phyloP scores from a whole-genome alignment of 2,329 filamentous ascomycete genomes.

The Immersiporthe knoxdaviesiana region DNA sequence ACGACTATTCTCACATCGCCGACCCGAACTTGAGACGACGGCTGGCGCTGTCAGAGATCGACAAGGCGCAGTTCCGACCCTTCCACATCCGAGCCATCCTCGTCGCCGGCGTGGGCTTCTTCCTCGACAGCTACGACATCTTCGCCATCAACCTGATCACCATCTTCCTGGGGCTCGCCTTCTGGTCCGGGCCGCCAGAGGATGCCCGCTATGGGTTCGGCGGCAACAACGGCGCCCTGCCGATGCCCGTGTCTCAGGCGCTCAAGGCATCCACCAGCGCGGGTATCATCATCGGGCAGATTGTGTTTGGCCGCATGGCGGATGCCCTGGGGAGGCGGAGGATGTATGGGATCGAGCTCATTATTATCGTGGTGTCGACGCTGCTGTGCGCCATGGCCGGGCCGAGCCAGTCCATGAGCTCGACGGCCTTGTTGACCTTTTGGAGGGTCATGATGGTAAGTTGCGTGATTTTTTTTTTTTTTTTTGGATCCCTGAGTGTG shows the following conservation, averaged over 20 bases:
- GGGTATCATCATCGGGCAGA: conserved; percentile 77
- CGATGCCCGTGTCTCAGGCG: conserved; percentile 68
- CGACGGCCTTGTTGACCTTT: conserved; percentile 67
- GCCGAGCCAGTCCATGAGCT: conserved; percentile 61
- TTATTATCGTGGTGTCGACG: conserved; percentile 72
- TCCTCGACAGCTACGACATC: conserved; percentile 80
- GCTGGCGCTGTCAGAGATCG: conserved; percentile 76
- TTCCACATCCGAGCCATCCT: conserved; percentile 75
- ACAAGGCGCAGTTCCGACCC: conserved; percentile 76
- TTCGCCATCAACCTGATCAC: conserved; percentile 80
- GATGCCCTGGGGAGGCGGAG: conserved; percentile 75
- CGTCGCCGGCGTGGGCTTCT: conserved; percentile 82
- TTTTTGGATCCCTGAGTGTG: not conserved
- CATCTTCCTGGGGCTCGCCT: conserved; percentile 74
- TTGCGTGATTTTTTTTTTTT: not conserved
- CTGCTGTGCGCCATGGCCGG: conserved; percentile 68
- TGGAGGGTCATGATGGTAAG: conserved; percentile 74
- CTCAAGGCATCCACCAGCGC: conserved; percentile 82
- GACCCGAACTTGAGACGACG: conserved; percentile 79
- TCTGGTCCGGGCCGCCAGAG: conserved; percentile 59
- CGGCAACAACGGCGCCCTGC: conserved; percentile 59
- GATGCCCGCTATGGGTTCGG: conserved; percentile 50
- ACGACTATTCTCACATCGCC: conserved; percentile 58
- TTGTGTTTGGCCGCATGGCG: conserved; percentile 76
- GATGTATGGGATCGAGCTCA: conserved; percentile 81